Percentiles rank a stretch among this genome's conserved stretches.
These are phyloP conservation scores for Magnolia kwangsiensis DNA, from an alignment of 164 flowering plant species.

Conservation along the genomic window DNA sequence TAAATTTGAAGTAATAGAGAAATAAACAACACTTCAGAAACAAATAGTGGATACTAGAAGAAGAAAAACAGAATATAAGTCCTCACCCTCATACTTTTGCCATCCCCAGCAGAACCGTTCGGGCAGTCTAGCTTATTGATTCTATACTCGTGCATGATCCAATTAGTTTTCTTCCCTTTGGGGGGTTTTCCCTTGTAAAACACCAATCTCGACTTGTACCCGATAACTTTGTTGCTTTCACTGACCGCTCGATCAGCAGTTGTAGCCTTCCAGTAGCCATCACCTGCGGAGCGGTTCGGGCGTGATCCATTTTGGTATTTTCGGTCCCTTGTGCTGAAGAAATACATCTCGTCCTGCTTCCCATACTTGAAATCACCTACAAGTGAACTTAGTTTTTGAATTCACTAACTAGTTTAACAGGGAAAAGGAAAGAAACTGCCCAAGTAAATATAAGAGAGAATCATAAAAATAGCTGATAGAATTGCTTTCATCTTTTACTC, in stretches of 20 bases:
- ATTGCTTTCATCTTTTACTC: neutral
- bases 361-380: neutral
- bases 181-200: neutral
- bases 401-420: no score
- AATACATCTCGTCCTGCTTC: neutral
- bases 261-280: neutral
- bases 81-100: no score
- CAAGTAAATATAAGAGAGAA: no score
- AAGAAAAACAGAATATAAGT: no score
- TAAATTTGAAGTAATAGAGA: no score
- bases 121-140: neutral
- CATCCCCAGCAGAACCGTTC: no score
- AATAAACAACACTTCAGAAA: no score
- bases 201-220: neutral
- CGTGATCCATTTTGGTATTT: neutral
- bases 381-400: neutral
- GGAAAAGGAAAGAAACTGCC: no score
- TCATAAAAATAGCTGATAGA: no score
- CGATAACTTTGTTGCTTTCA: neutral
- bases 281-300: neutral
- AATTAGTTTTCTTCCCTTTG: neutral
- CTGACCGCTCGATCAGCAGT: neutral
- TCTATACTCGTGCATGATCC: neutral
- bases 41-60: no score
- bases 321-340: neutral